Evolutionary conservation across 768 basidiomycete genomes (phyloP), one percentile per base, ranked within the genome.

Genomic region (Pleurotus tuoliensis): DNA sequence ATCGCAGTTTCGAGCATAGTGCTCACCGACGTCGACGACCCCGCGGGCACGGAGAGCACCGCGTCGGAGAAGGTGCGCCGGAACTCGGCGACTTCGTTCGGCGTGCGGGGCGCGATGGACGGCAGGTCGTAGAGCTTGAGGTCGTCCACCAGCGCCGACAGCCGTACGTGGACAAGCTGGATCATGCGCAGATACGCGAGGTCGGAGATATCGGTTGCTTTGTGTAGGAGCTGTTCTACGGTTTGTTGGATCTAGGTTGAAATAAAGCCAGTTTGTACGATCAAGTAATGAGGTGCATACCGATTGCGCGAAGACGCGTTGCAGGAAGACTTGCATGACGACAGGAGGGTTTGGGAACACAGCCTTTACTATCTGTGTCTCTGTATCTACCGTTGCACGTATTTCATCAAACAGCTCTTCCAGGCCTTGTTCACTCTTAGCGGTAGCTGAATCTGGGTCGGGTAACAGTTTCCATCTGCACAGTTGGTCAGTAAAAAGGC

Each of bases 291-390:
- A 48, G n/a, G 25, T 11, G 59, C 90, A 62, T 70, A 95, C 94
- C 47, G 94, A 92, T 77, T 98, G 97, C 2, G 95, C 96, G 72
- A 99, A 99, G 1, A 99, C 93, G 34, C 97, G 81, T 65, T 98
- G 97, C 41, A 99, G 69, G 71, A 99, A 98, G 13, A 98, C 95
- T 69, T 97, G 94, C 93, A 98, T 95, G 3, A 99, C 97, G 13
- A 92, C 83, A 15, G 90, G 84, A 7, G 97, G 96, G 63, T 96
- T 94, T 0, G 97, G 97, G 69, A 99, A 99, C 11, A 99, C 97
- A 3, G 94, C 96, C 69, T 97, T 95, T 25, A 99, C 95, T 52
- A 99, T 99, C 66, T 98, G 94, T 0, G 92, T 89, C 71, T 99
- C 97, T 56, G 96, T 94, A 34, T 88, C 91, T 20, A 98, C 94